A percentile compares a stretch with the other conserved stretches of the same genome.
These are phyloP conservation scores for Nakataea oryzae DNA, from an alignment of 2,329 filamentous ascomycete genomes.

Conservation along the genomic window DNA sequence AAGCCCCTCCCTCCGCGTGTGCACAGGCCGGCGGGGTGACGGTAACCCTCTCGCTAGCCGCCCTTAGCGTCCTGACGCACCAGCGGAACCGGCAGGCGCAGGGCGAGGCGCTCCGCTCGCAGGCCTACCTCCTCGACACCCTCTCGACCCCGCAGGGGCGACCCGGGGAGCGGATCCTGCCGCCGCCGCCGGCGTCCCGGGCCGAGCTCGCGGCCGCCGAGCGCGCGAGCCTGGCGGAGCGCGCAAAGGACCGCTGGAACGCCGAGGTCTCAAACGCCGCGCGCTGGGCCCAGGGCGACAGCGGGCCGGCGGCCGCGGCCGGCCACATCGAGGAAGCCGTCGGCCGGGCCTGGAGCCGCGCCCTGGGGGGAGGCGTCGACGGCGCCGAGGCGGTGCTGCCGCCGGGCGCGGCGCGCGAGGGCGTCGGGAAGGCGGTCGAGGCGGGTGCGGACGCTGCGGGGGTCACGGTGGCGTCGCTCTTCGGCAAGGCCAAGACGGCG, in stretches of 20 bases:
- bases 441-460: constrained; percentile 19
- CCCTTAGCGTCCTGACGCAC: constrained; percentile 61
- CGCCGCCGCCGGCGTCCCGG: constrained; percentile 33
- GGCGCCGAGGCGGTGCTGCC: constrained; percentile 11
- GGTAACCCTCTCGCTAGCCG: constrained; percentile 62
- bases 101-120: constrained; percentile 43
- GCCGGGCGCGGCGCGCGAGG: constrained; percentile 10
- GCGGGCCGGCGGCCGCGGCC: too few relatives aligned
- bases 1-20: not conserved
- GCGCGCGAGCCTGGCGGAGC: constrained; percentile 48
- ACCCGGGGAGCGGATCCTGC: constrained; percentile 22
- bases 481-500: constrained; percentile 23
- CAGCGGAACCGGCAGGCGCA: constrained; percentile 55
- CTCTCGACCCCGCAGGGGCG: constrained; percentile 32
- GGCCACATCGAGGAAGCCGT: constrained; percentile 42
- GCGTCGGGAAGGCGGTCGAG: constrained; percentile 14
- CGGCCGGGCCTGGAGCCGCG: constrained; percentile 31
- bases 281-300: constrained; percentile 44
- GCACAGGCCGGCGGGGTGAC: constrained; percentile 67
- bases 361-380: constrained; percentile 22
- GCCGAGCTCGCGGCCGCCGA: constrained; percentile 39
- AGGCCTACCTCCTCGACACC: constrained; percentile 41
- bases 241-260: constrained; percentile 72
- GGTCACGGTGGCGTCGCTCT: constrained; percentile 24
- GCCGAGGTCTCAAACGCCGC: constrained; percentile 58